Conservation (phyloP, 305 asterid species). For the Solanum hybrid region DNA sequence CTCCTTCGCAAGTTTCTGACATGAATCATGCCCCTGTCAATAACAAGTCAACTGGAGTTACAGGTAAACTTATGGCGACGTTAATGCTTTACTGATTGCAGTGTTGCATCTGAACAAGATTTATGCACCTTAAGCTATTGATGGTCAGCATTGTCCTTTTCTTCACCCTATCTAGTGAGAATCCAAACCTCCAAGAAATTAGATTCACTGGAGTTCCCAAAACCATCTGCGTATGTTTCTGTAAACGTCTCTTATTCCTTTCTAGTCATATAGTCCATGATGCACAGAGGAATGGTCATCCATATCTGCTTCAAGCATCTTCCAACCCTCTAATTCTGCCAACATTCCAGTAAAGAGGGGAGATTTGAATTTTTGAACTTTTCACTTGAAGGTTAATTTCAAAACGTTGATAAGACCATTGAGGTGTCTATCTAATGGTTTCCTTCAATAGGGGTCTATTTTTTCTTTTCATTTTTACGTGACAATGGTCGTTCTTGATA, state of each 20-base stretch:
- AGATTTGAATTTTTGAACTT: background rate
- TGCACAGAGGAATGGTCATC: background rate
- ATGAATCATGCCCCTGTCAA: slow-evolving; percentile 20
- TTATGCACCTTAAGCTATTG: background rate
- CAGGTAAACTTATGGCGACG: slow-evolving; percentile 27
- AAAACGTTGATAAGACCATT: background rate
- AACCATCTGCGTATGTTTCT: background rate
- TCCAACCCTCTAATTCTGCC: background rate
- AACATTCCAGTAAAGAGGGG: background rate
- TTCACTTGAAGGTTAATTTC: background rate
- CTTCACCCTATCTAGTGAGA: background rate
- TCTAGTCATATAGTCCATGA: background rate
- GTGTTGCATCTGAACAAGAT: background rate
- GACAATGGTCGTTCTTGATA: background rate
- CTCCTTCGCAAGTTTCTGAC: slow-evolving; percentile 25
- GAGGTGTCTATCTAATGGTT: background rate
- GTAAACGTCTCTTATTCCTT: background rate
- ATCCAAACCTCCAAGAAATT: background rate
- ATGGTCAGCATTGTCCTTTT: background rate
- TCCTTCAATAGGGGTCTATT: background rate
- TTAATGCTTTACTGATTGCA: background rate
- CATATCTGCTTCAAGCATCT: background rate
- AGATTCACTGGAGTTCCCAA: background rate
- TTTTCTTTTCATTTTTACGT: background rate
- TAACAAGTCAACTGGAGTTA: slow-evolving; percentile 22